Percentiles rank a stretch among this genome's conserved stretches.
These are phyloP conservation scores for Limonium bicolor DNA, from an alignment of 148 eudicot species.

Conservation along the genomic window DNA sequence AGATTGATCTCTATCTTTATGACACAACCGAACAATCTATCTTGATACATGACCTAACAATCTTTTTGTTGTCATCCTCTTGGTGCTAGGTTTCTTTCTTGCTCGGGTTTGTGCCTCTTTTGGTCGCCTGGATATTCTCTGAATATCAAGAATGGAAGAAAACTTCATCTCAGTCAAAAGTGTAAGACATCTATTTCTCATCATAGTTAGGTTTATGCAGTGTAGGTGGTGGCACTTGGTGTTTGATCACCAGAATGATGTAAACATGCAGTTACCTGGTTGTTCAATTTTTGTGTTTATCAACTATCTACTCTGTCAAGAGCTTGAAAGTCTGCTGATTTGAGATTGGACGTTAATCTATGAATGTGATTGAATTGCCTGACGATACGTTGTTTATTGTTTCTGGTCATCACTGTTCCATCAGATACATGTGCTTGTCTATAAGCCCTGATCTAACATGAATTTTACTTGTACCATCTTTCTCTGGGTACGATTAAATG, in stretches of 20 bases:
- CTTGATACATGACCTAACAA: no score
- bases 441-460: no score
- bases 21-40: no score
- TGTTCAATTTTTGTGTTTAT: background rate
- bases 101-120: conserved; percentile 66
- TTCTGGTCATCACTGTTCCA: no score
- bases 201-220: background rate
- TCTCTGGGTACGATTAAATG: no score
- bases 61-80: no score
- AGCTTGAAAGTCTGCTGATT: background rate
- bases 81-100: conserved; percentile 92
- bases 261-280: background rate
- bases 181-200: conserved; percentile 27
- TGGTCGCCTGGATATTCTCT: conserved; percentile 79
- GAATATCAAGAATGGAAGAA: conserved; percentile 77
- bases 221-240: background rate
- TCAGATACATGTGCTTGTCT: no score
- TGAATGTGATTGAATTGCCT: background rate
- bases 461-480: no score
- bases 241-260: no score
- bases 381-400: no score
- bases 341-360: background rate
- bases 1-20: no score
- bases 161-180: conserved; percentile 54
- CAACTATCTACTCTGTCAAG: background rate